Base-by-base conservation (phyloP, 2,329 filamentous ascomycete species). In the Arachnopeziza araneosa region DNA sequence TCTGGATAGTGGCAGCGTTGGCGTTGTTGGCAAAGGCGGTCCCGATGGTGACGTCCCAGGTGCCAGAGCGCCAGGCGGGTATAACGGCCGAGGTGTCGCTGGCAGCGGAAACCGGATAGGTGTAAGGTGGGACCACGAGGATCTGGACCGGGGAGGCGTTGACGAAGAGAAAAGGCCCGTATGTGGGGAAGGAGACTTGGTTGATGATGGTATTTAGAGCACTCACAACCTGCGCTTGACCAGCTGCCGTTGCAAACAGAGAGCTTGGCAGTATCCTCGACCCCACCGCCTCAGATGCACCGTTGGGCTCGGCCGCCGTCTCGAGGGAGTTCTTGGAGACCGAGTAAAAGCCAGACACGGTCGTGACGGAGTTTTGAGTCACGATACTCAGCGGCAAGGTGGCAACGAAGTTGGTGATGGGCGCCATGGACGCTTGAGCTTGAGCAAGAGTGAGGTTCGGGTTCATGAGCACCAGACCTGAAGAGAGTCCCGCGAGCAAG, bases 91-190 rank as follows among this genome's bases (percentile, higher is more conserved):
- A 50, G 2, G 57, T 59, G 48, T 59, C 50, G 52, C 55, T 54
- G 23, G 36, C 57, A 10, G 52, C 52, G 2, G 57, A 76, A 26
- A 53, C 17, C 36, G 36, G 36, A 12, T 44, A 44, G 12, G 36
- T 17, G 36, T 44, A 44, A 44, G 36, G 36, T 44, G 36, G 36
- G 36, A 44, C 36, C 36, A 44, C 36, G 36, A 44, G 36, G 36
- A 44, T 44, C 17, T 44, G 36, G 12, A 44, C 36, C 5, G 36
- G 36, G 36, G 36, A 19, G 17, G 36, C 36, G 36, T 44, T 44
- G 36, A 44, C 36, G 17, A 44, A 44, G 36, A 44, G 36, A 19
- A 44, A 44, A 2, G 36, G 36, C 6, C 36, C 36, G 36, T 44
- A 44, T 44, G 36, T 44, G 36, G 36, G 36, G 36, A 8, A 44